These are phyloP conservation scores for Penstemon davidsonii DNA, from an alignment of 257 asterid genomes.

Conservation along the genomic window DNA sequence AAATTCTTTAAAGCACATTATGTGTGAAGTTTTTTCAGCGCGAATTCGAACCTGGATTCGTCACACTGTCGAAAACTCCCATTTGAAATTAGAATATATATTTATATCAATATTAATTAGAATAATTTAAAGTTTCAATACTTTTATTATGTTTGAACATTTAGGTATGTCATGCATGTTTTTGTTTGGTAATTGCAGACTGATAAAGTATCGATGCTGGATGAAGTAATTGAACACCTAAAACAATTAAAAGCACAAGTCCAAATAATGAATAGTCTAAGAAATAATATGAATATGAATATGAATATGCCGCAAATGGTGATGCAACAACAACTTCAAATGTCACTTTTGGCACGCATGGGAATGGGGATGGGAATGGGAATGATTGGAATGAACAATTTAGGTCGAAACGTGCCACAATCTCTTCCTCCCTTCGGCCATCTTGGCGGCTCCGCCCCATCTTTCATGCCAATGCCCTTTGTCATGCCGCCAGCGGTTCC, in stretches of 20 bases:
- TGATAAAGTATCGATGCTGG: conserved; percentile 80
- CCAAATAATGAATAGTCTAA: conserved; percentile 46
- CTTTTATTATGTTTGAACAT: too few species aligned
- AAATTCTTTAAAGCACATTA: not conserved
- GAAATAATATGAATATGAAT: conserved; percentile 40
- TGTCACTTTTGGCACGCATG: conserved; percentile 64
- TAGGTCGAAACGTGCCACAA: conserved; percentile 35
- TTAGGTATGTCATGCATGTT: too few species aligned
- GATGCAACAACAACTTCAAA: conserved; percentile 64
- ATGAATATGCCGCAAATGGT: conserved; percentile 52
- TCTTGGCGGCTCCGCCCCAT: conserved; percentile 23
- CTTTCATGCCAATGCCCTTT: conserved; percentile 43
- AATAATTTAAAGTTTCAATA: too few species aligned
- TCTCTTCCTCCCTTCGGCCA: conserved; percentile 34
- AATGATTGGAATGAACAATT: conserved; percentile 31
- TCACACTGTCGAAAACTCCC: too few species aligned
- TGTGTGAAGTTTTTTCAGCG: too few species aligned
- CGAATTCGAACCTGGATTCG: too few species aligned
- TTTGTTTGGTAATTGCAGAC: conserved; percentile 36
- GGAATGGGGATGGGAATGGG: conserved; percentile 42
- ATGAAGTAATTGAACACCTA: conserved; percentile 65
- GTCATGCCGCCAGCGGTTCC: conserved; percentile 32
- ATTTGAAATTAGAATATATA: too few species aligned
- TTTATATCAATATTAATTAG: too few species aligned
- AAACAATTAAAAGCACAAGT: conserved; percentile 73